A percentile compares a stretch with the other conserved stretches of the same genome.
Evolutionary conservation across 495 filamentous ascomycete genomes (phyloP).

Genomic region (Penicillium psychrofluorescens): DNA sequence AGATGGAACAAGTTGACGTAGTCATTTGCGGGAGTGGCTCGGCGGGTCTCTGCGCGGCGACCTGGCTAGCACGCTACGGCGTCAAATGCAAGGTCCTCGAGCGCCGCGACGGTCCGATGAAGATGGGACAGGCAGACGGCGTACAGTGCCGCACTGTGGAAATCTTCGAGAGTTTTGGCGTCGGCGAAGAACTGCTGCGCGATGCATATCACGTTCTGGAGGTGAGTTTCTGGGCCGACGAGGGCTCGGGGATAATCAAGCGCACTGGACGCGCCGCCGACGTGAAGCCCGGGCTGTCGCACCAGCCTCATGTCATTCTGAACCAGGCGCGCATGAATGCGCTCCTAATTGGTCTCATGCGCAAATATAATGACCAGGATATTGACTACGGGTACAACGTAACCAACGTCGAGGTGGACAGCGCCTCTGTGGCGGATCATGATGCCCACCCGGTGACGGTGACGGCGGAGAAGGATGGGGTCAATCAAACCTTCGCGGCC

Average conservation of each 20-base stretch:
- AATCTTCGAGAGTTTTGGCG: constrained; percentile 71
- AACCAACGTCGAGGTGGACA: constrained; percentile 45
- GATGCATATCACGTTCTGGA: constrained; percentile 68
- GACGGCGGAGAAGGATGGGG: constrained; percentile 43
- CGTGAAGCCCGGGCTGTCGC: constrained; percentile 56
- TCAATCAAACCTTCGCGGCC: constrained; percentile 46
- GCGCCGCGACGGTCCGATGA: constrained; percentile 49
- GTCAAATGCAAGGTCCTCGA: constrained; percentile 60
- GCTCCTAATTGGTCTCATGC: constrained; percentile 49
- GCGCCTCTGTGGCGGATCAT: constrained; percentile 24
- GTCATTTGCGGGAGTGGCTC: constrained; percentile 63
- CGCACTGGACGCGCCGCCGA: constrained; percentile 51
- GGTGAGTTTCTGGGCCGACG: constrained; percentile 52
- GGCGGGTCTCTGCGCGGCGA: constrained; percentile 60
- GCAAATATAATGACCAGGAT: constrained; percentile 30
- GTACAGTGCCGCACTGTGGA: constrained; percentile 76
- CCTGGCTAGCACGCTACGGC: constrained; percentile 57
- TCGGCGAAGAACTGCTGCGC: constrained; percentile 61
- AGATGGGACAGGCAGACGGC: constrained; percentile 72
- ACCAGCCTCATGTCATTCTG: constrained; percentile 67
- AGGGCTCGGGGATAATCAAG: constrained; percentile 36
- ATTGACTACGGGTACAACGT: constrained; percentile 61
- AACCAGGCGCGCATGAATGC: constrained; percentile 69
- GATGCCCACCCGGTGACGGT: constrained; percentile 48
- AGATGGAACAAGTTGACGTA: constrained; percentile 38